These are phyloP conservation scores for Poronia punctata DNA, from an alignment of 495 filamentous ascomycete species.

Conservation along the genomic window DNA sequence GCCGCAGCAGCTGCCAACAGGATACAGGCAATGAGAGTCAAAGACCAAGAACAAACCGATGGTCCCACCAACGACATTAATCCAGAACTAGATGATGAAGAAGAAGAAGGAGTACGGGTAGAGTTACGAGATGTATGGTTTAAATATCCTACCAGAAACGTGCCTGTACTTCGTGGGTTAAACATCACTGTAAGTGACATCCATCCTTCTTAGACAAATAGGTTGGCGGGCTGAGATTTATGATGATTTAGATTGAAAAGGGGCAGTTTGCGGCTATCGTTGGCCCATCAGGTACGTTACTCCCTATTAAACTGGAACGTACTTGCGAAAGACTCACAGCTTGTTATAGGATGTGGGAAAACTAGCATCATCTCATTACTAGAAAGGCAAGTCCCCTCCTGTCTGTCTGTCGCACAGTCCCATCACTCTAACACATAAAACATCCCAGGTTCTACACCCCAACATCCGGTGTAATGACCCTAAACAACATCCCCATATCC, in stretches of 20 bases:
- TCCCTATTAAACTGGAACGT: not conserved
- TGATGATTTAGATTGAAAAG: conserved; percentile 42
- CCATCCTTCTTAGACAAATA: not conserved
- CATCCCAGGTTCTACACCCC: conserved; percentile 47
- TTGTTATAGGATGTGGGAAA: conserved; percentile 63
- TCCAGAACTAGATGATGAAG: conserved; percentile 25
- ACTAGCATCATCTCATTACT: conserved; percentile 61
- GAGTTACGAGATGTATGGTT: conserved; percentile 54
- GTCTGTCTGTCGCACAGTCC: no score
- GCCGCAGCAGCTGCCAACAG: conserved; percentile 49
- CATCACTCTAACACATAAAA: no score
- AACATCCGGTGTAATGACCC: conserved; percentile 39
- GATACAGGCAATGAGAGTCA: conserved; percentile 41
- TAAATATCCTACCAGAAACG: conserved; percentile 49
- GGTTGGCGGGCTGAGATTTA: conserved; percentile 1
- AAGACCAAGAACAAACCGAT: conserved; percentile 13
- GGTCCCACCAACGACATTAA: conserved; percentile 22
- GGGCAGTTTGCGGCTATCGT: conserved; percentile 67
- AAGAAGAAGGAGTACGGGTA: conserved; percentile 44
- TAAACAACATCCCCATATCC: conserved; percentile 43
- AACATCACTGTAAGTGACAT: conserved; percentile 37
- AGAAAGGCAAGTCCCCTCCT: conserved; percentile 37
- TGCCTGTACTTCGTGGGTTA: conserved; percentile 43
- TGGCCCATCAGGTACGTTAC: conserved; percentile 33
- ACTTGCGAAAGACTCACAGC: conserved; percentile 8